Conservation (phyloP, 2,329 filamentous ascomycete genomes). For the Nemania abortiva region DNA sequence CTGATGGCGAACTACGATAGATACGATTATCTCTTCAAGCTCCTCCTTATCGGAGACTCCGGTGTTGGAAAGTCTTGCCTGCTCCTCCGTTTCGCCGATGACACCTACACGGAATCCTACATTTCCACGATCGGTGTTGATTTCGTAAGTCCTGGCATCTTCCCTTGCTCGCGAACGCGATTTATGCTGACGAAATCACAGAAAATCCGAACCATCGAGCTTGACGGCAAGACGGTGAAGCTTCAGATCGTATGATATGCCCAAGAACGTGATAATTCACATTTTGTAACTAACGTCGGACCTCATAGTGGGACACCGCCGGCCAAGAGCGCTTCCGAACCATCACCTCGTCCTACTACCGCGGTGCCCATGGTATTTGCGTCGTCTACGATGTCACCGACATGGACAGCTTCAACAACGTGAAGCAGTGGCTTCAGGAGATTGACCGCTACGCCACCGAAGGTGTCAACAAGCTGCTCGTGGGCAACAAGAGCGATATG, state of each 20-base stretch:
- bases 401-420: conserved; percentile 99
- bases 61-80: conserved; percentile 99
- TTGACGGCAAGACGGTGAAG: conserved; percentile 99
- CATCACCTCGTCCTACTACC: conserved; percentile 99
- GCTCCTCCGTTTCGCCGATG: conserved; percentile 96
- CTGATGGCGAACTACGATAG: conserved; percentile 61
- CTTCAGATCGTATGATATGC: conserved; percentile 86
- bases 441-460: conserved; percentile 99
- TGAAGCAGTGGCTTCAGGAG: conserved; percentile 99
- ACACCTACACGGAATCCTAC: conserved; percentile 99
- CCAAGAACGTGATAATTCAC: neutral
- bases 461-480: conserved; percentile 98
- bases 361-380: conserved; percentile 98
- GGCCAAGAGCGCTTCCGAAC: conserved; percentile 99
- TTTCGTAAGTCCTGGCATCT: conserved; percentile 76
- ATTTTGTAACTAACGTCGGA: conserved; percentile 49
- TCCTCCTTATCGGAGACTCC: conserved; percentile 99
- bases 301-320: conserved; percentile 93
- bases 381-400: conserved; percentile 99
- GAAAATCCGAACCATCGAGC: conserved; percentile 99
- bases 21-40: conserved; percentile 99
- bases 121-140: conserved; percentile 99
- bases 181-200: conserved; percentile 53
- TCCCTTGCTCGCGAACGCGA: conserved; percentile 48
- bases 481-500: conserved; percentile 99